Conservation (phyloP, 768 basidiomycete genomes). For the Hypsizygus marmoreus region DNA sequence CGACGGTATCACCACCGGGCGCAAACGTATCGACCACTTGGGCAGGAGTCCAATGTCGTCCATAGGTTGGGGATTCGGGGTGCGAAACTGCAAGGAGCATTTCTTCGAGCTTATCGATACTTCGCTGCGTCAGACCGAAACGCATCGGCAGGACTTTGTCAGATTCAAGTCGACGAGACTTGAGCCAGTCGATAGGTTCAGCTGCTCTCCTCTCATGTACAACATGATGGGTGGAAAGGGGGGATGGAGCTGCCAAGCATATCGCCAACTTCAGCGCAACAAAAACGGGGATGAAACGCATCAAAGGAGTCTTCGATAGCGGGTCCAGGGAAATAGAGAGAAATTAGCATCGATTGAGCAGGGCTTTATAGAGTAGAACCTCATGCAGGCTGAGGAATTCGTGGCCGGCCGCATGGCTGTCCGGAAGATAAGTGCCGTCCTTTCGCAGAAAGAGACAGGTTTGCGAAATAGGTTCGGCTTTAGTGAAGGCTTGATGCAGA, state of each 20-base stretch:
- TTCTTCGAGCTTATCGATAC: constrained; percentile 46
- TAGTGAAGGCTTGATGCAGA: no score
- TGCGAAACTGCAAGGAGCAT: constrained; percentile 50
- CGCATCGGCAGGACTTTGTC: constrained; percentile 44
- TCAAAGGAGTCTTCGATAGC: background rate
- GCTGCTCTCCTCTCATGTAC: constrained; percentile 29
- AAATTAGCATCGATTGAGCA: no score
- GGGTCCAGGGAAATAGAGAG: no score
- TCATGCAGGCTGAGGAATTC: no score
- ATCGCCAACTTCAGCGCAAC: constrained; percentile 14
- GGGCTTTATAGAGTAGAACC: background rate
- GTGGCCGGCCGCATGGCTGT: no score
- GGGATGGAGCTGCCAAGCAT: constrained; percentile 21
- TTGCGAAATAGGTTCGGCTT: no score
- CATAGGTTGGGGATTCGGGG: constrained; percentile 51
- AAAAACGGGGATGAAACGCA: constrained; percentile 6
- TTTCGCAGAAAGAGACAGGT: no score
- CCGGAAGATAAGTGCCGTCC: no score
- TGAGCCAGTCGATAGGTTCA: constrained; percentile 28
- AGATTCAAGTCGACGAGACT: constrained; percentile 22
- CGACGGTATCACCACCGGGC: constrained; percentile 41
- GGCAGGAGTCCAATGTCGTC: constrained; percentile 48
- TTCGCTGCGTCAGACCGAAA: constrained; percentile 48
- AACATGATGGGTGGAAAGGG: constrained; percentile 25
- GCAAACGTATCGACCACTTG: constrained; percentile 48